Evolutionary conservation across 169 alveolate genomes (phyloP), one percentile per base, ranked within the genome.

Genomic region (Plasmodium blacklocki): DNA sequence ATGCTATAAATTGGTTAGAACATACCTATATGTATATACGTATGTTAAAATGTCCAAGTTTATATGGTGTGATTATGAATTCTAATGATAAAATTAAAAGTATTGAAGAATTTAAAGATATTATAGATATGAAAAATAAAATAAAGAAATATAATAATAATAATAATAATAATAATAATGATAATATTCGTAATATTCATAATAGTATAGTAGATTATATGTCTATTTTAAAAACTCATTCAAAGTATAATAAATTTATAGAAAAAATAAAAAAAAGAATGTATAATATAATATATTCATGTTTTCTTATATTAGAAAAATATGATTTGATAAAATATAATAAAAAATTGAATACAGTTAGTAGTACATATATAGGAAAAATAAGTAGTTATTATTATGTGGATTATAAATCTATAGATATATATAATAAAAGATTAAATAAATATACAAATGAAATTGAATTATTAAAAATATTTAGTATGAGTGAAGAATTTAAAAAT

Each of bases 341-440:
- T 74, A 95, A 89, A 88, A 95, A 93, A 76, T 93, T 97, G 56
- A 99, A 99, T n/a, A 88, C 94, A 19, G 96, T 98, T 21, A 96
- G 96, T 91, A 94, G 99, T 15, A 98, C 99, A 7, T 97, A 99
- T 4, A 92, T 99, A 56, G 99, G 99, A 0, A 96, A 98, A 67
- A 98, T 99, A 6, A 99, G 99, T 11, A 96, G 99, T 74, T 98
- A 97, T 93, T 99, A 98, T 95, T 99, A 99, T 95, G 94, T 99
- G 74, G 96, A 94, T 91, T 96, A 97, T 73, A 96, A 96, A 54
- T 97, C 99, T n/a, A 98, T 99, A 80, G 97, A 97, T 76, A 94
- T 96, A 23, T 99, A 97, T 93, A 97, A 97, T 74, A 97, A 98
- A 85, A 95, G 97, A 73, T 86, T 98, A 86, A 97, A 96, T 89